Conservation (phyloP, 257 asterid species). For the Nicotiana otophora region DNA sequence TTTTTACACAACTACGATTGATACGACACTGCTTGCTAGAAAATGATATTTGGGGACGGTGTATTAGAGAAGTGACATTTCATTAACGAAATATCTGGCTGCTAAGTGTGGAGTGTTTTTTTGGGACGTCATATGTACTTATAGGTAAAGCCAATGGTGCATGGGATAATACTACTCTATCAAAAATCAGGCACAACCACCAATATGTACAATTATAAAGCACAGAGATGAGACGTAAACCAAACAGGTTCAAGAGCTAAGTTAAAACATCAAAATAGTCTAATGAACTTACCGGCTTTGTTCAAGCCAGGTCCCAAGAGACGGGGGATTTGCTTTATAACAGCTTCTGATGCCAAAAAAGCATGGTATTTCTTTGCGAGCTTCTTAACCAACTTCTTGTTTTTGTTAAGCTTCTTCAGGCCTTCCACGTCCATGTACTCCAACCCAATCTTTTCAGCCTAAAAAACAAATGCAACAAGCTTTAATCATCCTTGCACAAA, state of each 20-base stretch:
- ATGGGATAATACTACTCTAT: background rate
- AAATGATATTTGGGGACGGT: too few species aligned
- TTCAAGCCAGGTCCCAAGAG: slow-evolving; percentile 9
- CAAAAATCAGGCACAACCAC: background rate
- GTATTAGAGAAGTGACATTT: too few species aligned
- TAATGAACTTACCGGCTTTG: background rate
- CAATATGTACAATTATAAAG: background rate
- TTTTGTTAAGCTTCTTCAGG: slow-evolving; percentile 6
- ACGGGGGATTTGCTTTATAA: slow-evolving; percentile 10
- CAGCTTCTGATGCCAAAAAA: slow-evolving; percentile 12
- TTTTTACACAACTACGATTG: background rate
- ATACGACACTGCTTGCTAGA: too few species aligned
- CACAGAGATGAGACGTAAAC: background rate
- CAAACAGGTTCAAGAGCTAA: background rate
- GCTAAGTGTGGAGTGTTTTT: too few species aligned
- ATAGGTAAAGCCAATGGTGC: background rate
- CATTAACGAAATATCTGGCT: too few species aligned
- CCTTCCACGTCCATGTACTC: slow-evolving; percentile 7
- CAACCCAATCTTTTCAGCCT: slow-evolving; percentile 8
- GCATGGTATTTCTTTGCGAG: slow-evolving; percentile 3
- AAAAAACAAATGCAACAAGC: background rate
- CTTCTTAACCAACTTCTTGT: slow-evolving; percentile 9
- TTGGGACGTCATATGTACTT: too few species aligned
- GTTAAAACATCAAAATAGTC: background rate
- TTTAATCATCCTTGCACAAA: background rate